Evolutionary conservation across 2,329 filamentous ascomycete species (phyloP), one percentile per base, ranked within the genome.

Genomic region (Paecilomyces fulvus): DNA sequence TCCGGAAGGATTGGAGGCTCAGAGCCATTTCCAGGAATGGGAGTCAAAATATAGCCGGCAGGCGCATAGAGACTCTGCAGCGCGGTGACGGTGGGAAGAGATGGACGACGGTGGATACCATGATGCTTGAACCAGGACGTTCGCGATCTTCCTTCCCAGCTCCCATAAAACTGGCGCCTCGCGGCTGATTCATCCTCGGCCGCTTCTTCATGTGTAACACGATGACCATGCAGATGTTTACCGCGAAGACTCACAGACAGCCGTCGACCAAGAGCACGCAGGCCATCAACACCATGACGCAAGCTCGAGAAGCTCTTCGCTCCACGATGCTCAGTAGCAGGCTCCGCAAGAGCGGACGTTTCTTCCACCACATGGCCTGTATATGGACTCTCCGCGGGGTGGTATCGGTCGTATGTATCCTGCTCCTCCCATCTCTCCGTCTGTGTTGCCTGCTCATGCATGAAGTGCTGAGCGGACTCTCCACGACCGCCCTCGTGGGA

Each of bases 281-380:
- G 57, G 4, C 73, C 74, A 56, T 73, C 68, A 58, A 75, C 71
- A 2, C 72, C 70, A 57, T 75, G 72, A 51, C 72, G 70, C 54
- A 76, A 60, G 37, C 63, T 72, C 37, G 74, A 76, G 60, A 76
- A 75, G 58, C 73, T 76, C 62, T 73, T 75, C 53, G 72, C 64
- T 46, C 63, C 60, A 31, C 69, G 71, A 23, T 67, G 70, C n/a
- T 65, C 63, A n/a, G 66, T 65, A 12, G 59, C 59, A 8, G 66
- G 64, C 28, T 69, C 65, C 2, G 69, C 65, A 21, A 72, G 69
- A 20, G 65, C 63, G 33, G 64, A 64, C 52, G 66, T 66, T 30
- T 72, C 70, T 54, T 73, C 69, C 49, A 72, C 49, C 1, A 65
- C 67, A 4, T 64, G 60, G 1, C 55, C 64, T 51, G 65, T 61